These are phyloP conservation scores for Acidomyces sp. DNA, from an alignment of 495 filamentous ascomycete species.

Conservation along the genomic window DNA sequence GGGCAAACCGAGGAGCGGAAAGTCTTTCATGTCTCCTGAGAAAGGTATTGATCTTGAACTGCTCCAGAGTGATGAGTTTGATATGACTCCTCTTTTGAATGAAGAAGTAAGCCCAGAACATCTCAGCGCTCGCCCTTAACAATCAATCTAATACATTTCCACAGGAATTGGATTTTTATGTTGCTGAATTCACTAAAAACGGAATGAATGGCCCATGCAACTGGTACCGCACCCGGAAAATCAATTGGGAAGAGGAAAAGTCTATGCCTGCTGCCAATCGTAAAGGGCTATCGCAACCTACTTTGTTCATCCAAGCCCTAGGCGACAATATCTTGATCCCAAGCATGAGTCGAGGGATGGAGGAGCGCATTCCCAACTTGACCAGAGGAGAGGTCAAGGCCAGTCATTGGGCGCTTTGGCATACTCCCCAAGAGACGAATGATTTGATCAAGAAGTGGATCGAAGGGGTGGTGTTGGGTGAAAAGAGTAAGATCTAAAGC, in stretches of 20 bases:
- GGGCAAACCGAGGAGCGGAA: slow-evolving; percentile 41
- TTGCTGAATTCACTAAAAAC: slow-evolving; percentile 49
- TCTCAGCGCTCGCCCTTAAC: too few relatives aligned
- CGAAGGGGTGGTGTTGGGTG: slow-evolving; percentile 24
- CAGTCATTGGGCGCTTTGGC: slow-evolving; percentile 32
- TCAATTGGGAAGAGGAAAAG: slow-evolving; percentile 65
- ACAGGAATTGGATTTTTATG: slow-evolving; percentile 65
- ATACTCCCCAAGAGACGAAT: slow-evolving; percentile 30
- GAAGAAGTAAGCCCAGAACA: slow-evolving; percentile 46
- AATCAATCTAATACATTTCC: too few relatives aligned
- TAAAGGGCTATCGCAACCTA: slow-evolving; percentile 46
- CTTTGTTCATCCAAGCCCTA: slow-evolving; percentile 61
- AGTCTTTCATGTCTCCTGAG: slow-evolving; percentile 39
- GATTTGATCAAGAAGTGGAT: slow-evolving; percentile 29
- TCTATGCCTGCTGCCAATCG: slow-evolving; percentile 1
- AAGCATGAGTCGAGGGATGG: slow-evolving; percentile 53
- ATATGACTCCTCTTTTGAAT: slow-evolving; percentile 41
- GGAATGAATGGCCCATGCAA: slow-evolving; percentile 66
- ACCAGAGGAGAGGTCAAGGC: slow-evolving; percentile 31
- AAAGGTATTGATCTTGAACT: slow-evolving; percentile 45
- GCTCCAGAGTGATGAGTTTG: slow-evolving; percentile 33
- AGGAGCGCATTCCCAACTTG: slow-evolving; percentile 46
- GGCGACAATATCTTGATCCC: slow-evolving; percentile 52
- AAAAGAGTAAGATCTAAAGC: slow-evolving; percentile 26
- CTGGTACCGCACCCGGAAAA: slow-evolving; percentile 63